Percentiles rank a stretch among this genome's conserved stretches.
Evolutionary conservation across 2,329 filamentous ascomycete genomes (phyloP).

Genomic region (Scytalidium lignicola): DNA sequence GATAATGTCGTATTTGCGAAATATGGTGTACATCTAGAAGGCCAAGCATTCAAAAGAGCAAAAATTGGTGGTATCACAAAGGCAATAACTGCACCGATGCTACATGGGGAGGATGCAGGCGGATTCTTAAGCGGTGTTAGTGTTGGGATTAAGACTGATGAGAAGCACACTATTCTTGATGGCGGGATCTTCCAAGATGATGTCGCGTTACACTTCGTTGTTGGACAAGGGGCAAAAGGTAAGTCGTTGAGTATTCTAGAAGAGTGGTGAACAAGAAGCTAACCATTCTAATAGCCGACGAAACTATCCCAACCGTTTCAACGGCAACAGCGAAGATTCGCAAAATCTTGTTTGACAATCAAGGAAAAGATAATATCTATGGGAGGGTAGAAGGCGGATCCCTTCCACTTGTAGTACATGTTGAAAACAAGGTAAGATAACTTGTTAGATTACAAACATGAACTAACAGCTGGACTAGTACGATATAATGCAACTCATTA

Average conservation of each 20-base stretch:
- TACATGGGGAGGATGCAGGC: constrained; percentile 7
- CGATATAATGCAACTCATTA: constrained; percentile 36
- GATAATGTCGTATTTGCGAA: constrained; percentile 33
- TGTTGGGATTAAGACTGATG: constrained; percentile 34
- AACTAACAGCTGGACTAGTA: constrained; percentile 22
- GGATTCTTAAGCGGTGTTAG: constrained; percentile 37
- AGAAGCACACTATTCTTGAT: constrained; percentile 32
- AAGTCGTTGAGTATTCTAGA: constrained; percentile 14
- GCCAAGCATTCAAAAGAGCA: constrained; percentile 35
- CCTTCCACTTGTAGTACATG: constrained; percentile 36
- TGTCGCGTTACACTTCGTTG: constrained; percentile 36
- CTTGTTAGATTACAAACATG: background rate
- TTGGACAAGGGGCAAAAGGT: constrained; percentile 32
- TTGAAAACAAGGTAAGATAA: constrained; percentile 31
- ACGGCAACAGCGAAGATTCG: constrained; percentile 29
- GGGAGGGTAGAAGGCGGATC: constrained; percentile 32
- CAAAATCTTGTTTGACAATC: constrained; percentile 30
- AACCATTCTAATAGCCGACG: constrained; percentile 13
- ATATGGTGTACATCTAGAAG: constrained; percentile 36
- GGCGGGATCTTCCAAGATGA: constrained; percentile 37
- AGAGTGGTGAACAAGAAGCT: background rate
- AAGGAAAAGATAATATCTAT: constrained; percentile 32
- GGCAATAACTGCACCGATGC: constrained; percentile 35
- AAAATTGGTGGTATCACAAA: constrained; percentile 39
- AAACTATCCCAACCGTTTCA: constrained; percentile 25